phyloP scores from a whole-genome alignment of 2,329 filamentous ascomycete genomes.

The Fusarium stilboides region DNA sequence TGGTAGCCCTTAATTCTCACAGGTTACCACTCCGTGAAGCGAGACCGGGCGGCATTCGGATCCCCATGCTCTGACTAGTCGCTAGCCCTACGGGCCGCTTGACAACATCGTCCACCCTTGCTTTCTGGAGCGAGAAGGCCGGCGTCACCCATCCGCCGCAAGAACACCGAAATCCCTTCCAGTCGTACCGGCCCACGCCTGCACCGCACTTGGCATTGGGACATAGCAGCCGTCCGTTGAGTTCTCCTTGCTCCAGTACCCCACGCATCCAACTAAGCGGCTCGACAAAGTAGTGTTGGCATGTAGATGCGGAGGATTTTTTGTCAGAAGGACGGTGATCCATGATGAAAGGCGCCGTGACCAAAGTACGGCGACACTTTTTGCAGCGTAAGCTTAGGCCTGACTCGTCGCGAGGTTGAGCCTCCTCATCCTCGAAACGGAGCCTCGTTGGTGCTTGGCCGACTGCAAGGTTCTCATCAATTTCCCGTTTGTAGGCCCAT shows the following conservation, averaged over 20 bases:
- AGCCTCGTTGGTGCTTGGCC: slow-evolving; percentile 87
- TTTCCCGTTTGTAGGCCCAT: slow-evolving; percentile 70
- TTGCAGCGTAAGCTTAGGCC: slow-evolving; percentile 78
- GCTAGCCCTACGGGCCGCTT: slow-evolving; percentile 42
- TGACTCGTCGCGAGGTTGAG: slow-evolving; percentile 55
- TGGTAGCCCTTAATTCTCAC: slow-evolving; percentile 37
- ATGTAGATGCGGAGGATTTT: slow-evolving; percentile 57
- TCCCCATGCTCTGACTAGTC: slow-evolving; percentile 58
- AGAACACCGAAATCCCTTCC: slow-evolving; percentile 94
- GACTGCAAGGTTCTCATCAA: slow-evolving; percentile 73
- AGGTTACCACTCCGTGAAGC: slow-evolving; percentile 55
- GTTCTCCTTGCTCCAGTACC: slow-evolving; percentile 82
- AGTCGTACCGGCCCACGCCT: slow-evolving; percentile 93
- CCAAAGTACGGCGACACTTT: slow-evolving; percentile 83
- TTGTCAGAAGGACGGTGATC: slow-evolving; percentile 66
- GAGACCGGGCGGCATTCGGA: slow-evolving; percentile 69
- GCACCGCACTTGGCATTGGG: slow-evolving; percentile 83
- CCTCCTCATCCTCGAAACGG: slow-evolving; percentile 83
- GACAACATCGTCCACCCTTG: slow-evolving; percentile 80
- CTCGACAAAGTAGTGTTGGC: slow-evolving; percentile 91
- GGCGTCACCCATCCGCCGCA: slow-evolving; percentile 93
- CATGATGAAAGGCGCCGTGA: slow-evolving; percentile 73
- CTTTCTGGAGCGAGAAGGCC: slow-evolving; percentile 87
- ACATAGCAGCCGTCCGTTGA: slow-evolving; percentile 89
- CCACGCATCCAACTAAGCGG: slow-evolving; percentile 95